These are phyloP conservation scores for Jacaranda copaia DNA, from an alignment of 257 asterid genomes.

Conservation along the genomic window DNA sequence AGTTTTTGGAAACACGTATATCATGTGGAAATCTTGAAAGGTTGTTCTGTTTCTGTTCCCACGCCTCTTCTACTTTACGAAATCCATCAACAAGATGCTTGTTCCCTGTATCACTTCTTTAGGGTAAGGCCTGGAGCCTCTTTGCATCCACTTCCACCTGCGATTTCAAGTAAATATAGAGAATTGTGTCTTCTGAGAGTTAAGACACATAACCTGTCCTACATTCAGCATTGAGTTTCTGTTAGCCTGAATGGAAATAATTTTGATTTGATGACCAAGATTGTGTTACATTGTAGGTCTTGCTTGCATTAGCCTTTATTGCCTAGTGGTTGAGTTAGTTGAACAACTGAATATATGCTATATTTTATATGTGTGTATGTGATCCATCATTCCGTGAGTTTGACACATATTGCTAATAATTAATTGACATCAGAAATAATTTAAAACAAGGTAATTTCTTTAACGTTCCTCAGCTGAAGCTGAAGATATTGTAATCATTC, in stretches of 20 bases:
- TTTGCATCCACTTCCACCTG: slow-evolving; percentile 11
- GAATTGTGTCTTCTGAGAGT: not conserved
- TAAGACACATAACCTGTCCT: not conserved
- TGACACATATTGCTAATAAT: not conserved
- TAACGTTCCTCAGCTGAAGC: not conserved
- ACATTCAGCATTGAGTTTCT: not conserved
- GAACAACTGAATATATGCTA: not conserved
- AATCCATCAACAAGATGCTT: not conserved
- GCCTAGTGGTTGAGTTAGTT: slow-evolving; percentile 12
- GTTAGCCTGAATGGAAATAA: not conserved
- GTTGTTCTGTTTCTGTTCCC: not conserved
- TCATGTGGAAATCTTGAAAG: not conserved
- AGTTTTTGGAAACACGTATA: not conserved
- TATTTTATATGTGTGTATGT: not conserved
- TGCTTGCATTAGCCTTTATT: not conserved
- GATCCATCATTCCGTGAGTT: not conserved
- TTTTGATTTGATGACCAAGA: not conserved
- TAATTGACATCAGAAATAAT: not conserved
- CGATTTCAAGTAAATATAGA: not conserved
- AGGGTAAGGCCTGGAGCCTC: not conserved
- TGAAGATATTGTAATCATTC: not conserved
- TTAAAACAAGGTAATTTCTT: not conserved
- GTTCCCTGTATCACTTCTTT: not conserved
- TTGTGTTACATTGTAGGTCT: not conserved
- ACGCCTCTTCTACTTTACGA: not conserved